phyloP scores from a whole-genome alignment of 139 green algal species.

The Astrephomene gubernaculifera region DNA sequence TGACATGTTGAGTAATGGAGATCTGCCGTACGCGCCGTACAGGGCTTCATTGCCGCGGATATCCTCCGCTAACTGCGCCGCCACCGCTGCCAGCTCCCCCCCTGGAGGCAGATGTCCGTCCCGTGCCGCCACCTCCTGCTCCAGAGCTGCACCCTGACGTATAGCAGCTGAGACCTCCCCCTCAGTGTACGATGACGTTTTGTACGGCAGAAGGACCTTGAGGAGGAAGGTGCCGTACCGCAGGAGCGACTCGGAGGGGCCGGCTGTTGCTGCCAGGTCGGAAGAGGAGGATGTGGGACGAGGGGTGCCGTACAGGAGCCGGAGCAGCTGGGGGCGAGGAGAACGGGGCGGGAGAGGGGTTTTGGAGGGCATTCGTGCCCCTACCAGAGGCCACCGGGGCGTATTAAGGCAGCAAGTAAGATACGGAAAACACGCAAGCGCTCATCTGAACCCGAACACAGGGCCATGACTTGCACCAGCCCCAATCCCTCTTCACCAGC shows the following conservation, averaged over 20 bases:
- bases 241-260: no score
- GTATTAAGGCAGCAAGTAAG: no score
- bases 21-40: neutral
- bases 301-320: neutral
- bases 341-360: no score
- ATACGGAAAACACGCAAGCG: no score
- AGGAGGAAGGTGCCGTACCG: no score
- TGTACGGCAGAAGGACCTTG: conserved; percentile 37
- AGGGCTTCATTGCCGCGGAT: conserved; percentile 18
- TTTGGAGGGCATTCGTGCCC: no score
- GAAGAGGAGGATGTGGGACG: neutral
- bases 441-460: no score
- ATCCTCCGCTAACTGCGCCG: conserved; percentile 12
- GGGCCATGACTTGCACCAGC: no score
- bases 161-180: conserved; percentile 43
- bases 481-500: no score
- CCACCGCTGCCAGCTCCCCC: neutral
- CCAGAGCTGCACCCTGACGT: conserved; percentile 40
- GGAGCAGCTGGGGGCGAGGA: neutral
- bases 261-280: neutral
- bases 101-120: conserved; percentile 18
- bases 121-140: conserved; percentile 3
- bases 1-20: no score
- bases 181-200: conserved; percentile 39
- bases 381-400: no score